Evolutionary conservation across 2,329 filamentous ascomycete genomes (phyloP), one percentile per base, ranked within the genome.

Genomic region (Penicillium brevicompactum): DNA sequence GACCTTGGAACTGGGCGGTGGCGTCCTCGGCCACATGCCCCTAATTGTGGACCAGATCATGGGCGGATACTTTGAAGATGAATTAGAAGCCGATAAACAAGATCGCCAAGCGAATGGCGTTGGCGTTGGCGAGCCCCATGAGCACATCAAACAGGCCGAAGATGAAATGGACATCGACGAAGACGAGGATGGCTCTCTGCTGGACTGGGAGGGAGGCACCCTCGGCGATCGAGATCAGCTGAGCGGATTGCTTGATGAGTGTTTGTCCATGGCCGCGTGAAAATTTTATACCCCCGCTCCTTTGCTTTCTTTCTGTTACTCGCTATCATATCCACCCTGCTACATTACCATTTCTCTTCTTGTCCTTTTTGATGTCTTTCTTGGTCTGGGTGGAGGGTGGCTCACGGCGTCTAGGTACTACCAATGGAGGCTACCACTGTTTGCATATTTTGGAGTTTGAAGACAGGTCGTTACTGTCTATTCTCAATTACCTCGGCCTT

Each of bases 21-120:
- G 84, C 24, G 87, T 90, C 56, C 81, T 96, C 59, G 86, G 87
- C 9, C 86, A 90, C 57, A 92, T 94, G 76, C 91, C 90, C 0
- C 80, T 91, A 22, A 79, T 96, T 37, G 83, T 86, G 27, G 87
- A 89, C 41, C 82, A 86, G 51, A 85, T 96, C 44, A 78, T 87
- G 65, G 84, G 86, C 58, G 83, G 83, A 5, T 92, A 90, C 67
- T 81, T 89, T 31, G 91, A 94, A 67, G 88, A 88, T 51, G 89
- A 92, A 70, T 78, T 91, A 13, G 89, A 91, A 56, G 70, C 68
- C 5, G 73, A 76, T 56, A 71, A 68, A 16, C 69, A 73, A 55
- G 72, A 70, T 52, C 69, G 69, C 7, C 31, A 65, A 2, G 69
- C 70, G 30, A 67, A 68, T 13, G 58, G 60, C 3, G 53, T 59